Conservation (phyloP, 768 basidiomycete genomes). For the Collybia sordida region DNA sequence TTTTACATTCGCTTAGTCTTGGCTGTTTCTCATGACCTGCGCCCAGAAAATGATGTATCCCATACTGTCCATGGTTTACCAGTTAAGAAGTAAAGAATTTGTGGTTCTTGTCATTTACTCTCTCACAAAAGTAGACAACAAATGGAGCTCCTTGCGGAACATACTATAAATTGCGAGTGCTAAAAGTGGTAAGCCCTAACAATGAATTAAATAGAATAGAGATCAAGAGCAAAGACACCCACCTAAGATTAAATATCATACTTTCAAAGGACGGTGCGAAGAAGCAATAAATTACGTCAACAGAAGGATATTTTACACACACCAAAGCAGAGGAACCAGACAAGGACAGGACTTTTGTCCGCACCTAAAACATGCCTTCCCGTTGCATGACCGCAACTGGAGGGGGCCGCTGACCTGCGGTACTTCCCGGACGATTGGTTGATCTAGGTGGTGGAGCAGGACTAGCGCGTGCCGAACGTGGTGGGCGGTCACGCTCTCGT, state of each 20-base stretch:
- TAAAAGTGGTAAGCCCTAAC: too few species aligned
- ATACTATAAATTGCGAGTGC: too few species aligned
- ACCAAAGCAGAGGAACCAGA: not conserved
- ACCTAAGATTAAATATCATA: too few species aligned
- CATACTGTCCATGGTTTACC: too few species aligned
- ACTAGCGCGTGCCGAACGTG: slow-evolving; percentile 32
- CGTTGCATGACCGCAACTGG: slow-evolving; percentile 53
- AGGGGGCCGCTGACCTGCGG: slow-evolving; percentile 44
- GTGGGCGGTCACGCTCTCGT: slow-evolving; percentile 25
- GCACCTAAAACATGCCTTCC: slow-evolving; percentile 15
- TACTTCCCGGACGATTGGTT: slow-evolving; percentile 62
- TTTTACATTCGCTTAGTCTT: too few species aligned
- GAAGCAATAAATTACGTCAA: slow-evolving; percentile 59
- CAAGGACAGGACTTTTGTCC: not conserved
- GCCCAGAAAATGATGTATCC: too few species aligned
- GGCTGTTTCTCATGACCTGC: too few species aligned
- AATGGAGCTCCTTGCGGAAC: too few species aligned
- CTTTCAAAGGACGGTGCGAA: too few species aligned
- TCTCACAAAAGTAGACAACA: too few species aligned
- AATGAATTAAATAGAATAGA: slow-evolving; percentile 49
- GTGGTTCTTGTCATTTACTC: not conserved
- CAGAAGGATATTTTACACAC: slow-evolving; percentile 65
- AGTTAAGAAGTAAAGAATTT: too few species aligned
- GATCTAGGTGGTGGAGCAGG: slow-evolving; percentile 69
- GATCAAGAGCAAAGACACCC: slow-evolving; percentile 64